Evolutionary conservation across 2,329 filamentous ascomycete genomes (phyloP), one percentile per base, ranked within the genome.

Genomic region (Paecilomyces formosus): DNA sequence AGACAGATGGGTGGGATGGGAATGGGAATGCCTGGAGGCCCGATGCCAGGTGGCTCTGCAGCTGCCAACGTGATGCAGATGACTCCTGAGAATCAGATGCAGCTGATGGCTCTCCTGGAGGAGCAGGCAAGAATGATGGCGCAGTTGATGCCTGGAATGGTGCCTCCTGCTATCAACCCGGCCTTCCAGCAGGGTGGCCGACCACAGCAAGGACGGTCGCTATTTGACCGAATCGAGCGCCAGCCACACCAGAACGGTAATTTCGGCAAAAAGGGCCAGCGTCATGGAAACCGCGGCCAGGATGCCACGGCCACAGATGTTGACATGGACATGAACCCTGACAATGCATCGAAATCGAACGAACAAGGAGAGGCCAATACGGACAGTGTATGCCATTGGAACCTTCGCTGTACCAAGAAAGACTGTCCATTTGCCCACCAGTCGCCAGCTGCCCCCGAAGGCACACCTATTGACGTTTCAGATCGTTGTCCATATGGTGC

Each of bases 371-470:
- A 78, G 73, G 66, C 82, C 70, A 78, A 81, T 1, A 78, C 81
- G 5, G 84, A 89, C 54, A 88, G 81, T 13, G 79, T 93, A 61
- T 99, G 94, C 84, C 90, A 89, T 68, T 99, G 86, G 80, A 97
- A 97, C 76, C 79, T 94, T 57, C 81, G 84, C 62, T 99, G 94
- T 79, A 90, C 88, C 45, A 95, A 95, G 75, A 86, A 85, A 65
- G 90, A 95, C 61, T 99, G 94, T 78, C 88, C 88, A 64, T 99
- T 91, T 72, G 94, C 91, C 18, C 94, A 99, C 70, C 93, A 97
- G 76, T 96, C 92, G 15, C 92, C 94, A 1, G 92, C 89, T 1
- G 92, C 93, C 31, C 88, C 90, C 3, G 87, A 88, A 1, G 89
- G 88, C 28, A 84, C 83, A 1, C 82, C 86, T 0, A 81, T 97